These are phyloP conservation scores for Inga laurina DNA, from an alignment of 306 rosid species.

Conservation along the genomic window DNA sequence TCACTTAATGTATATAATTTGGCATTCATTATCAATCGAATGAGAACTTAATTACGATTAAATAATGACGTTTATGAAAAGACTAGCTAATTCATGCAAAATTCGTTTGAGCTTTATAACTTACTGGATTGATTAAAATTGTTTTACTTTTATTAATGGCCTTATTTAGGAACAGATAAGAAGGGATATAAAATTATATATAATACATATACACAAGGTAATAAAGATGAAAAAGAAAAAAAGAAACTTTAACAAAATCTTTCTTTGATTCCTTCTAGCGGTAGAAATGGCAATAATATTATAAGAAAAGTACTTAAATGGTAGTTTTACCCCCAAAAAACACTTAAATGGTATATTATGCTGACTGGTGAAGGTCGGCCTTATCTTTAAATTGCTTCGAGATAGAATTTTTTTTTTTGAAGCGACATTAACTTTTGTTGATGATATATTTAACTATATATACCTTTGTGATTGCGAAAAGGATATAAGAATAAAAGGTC, in stretches of 20 bases:
- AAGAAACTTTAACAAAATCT: not conserved
- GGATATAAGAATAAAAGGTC: not conserved
- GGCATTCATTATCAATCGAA: conserved; percentile 1
- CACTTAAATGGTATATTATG: not conserved
- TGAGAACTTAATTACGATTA: conserved; percentile 11
- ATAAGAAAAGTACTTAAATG: too few relatives aligned
- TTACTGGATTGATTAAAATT: not conserved
- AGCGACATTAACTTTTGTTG: not conserved
- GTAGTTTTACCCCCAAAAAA: too few relatives aligned
- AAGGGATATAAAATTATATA: not conserved
- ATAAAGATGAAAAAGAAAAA: not conserved
- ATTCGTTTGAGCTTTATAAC: not conserved
- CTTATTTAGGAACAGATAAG: not conserved
- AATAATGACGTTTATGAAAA: not conserved
- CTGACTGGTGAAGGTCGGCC: not conserved
- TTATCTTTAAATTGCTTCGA: too few relatives aligned
- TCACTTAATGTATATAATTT: conserved; percentile 17
- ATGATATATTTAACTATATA: too few relatives aligned
- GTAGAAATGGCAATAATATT: not conserved
- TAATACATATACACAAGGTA: not conserved
- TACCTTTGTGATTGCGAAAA: not conserved
- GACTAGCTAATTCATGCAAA: not conserved
- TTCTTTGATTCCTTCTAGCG: not conserved
- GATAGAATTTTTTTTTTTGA: not conserved
- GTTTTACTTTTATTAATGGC: not conserved